These are phyloP conservation scores for Lunularia cruciata DNA, from an alignment of 225 moss, liverwort and hornwort genomes.

Conservation along the genomic window DNA sequence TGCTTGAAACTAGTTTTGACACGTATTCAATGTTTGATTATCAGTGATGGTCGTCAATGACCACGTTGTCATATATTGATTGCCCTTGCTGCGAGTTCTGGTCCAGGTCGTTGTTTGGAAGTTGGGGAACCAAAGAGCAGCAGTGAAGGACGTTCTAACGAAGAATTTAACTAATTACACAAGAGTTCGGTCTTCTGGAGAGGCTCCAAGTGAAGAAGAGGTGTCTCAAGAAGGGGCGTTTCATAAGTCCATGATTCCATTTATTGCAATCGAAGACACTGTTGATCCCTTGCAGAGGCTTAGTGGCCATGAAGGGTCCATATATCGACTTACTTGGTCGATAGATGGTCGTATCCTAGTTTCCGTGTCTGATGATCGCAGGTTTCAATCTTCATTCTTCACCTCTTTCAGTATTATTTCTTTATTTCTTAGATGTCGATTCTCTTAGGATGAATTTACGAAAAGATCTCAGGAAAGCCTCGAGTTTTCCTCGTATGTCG, in stretches of 20 bases:
- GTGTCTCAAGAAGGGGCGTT: conserved; percentile 18
- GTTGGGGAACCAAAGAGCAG: conserved; percentile 29
- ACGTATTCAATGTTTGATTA: too few species aligned
- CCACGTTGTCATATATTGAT: too few species aligned
- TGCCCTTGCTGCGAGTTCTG: background rate
- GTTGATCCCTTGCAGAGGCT: conserved; percentile 84
- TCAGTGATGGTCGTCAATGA: too few species aligned
- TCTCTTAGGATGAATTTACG: too few species aligned
- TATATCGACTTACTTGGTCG: conserved; percentile 88
- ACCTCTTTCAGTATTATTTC: too few species aligned
- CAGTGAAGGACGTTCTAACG: conserved; percentile 9
- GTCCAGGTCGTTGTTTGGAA: conserved; percentile 86
- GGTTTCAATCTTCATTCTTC: conserved; percentile 32
- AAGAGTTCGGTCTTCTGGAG: conserved; percentile 7
- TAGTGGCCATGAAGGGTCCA: conserved; percentile 89
- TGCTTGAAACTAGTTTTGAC: too few species aligned
- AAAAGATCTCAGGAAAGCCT: too few species aligned
- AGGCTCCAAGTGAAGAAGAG: conserved; percentile 21
- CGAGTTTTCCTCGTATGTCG: too few species aligned
- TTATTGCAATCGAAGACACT: conserved; percentile 27
- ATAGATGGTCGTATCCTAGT: conserved; percentile 71
- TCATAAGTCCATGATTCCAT: conserved; percentile 15
- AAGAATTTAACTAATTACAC: conserved; percentile 31
- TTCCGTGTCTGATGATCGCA: conserved; percentile 96
- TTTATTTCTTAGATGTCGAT: too few species aligned